Conservation (phyloP, 2,329 filamentous ascomycete species). For the Capronia coronata region DNA sequence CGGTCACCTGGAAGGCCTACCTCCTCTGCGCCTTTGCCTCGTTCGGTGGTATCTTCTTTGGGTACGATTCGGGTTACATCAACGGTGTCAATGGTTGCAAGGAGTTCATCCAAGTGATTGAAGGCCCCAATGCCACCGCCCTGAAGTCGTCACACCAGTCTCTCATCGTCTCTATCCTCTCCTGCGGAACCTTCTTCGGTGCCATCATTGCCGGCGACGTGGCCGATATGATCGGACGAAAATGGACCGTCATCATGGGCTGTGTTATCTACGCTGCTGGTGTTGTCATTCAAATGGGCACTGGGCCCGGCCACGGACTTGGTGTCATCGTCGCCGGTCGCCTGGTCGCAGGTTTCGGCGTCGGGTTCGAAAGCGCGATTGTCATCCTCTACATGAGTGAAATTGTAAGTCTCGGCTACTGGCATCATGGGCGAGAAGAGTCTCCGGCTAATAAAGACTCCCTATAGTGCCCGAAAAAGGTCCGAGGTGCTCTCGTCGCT, state of each 20-base stretch:
- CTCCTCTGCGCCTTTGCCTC: slow-evolving; percentile 56
- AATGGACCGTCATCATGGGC: slow-evolving; percentile 62
- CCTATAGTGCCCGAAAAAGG: slow-evolving; percentile 54
- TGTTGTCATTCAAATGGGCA: slow-evolving; percentile 59
- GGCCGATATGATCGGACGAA: slow-evolving; percentile 67
- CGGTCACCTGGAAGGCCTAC: slow-evolving; percentile 55
- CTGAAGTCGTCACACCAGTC: slow-evolving; percentile 48
- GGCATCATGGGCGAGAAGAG: slow-evolving; percentile 9
- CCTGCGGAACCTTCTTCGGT: slow-evolving; percentile 70
- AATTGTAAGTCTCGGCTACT: slow-evolving; percentile 42
- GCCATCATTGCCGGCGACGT: slow-evolving; percentile 71
- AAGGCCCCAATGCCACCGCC: slow-evolving; percentile 29
- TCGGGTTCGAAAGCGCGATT: slow-evolving; percentile 73
- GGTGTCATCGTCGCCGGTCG: slow-evolving; percentile 65
- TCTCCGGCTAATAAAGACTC: slow-evolving; percentile 29
- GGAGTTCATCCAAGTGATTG: slow-evolving; percentile 42
- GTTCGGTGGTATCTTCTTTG: slow-evolving; percentile 56
- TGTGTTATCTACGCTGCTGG: slow-evolving; percentile 66
- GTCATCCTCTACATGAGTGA: slow-evolving; percentile 86
- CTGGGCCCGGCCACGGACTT: slow-evolving; percentile 39
- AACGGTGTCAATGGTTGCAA: slow-evolving; percentile 47
- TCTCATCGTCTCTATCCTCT: slow-evolving; percentile 69
- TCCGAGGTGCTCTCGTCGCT: slow-evolving; percentile 62
- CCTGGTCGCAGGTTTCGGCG: slow-evolving; percentile 68
- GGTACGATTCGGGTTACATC: slow-evolving; percentile 55